Conservation (phyloP, 768 basidiomycete species). For the Symmetrospora coprosmae region DNA sequence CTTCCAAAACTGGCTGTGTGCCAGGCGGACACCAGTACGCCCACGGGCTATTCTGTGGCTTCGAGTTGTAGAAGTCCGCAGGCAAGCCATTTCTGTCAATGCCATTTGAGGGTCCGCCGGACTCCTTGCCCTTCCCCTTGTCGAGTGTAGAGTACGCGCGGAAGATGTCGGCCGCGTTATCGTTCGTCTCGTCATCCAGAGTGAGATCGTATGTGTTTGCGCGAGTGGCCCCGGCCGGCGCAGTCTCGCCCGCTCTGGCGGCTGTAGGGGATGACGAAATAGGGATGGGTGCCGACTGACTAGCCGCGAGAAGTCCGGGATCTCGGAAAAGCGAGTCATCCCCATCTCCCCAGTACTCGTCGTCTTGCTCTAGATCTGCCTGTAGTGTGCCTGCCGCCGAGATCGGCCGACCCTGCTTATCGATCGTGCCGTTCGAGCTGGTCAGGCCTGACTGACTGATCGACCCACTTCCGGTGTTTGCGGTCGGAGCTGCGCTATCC, state of each 20-base stretch:
- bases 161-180: neutral
- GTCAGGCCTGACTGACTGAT: no score
- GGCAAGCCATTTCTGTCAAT: neutral
- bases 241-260: neutral
- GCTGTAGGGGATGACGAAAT: no score
- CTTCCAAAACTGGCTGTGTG: conserved; percentile 76
- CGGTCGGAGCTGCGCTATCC: conserved; percentile 34
- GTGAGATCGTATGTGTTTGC: neutral
- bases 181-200: neutral
- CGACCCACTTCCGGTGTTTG: no score
- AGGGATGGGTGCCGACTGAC: neutral
- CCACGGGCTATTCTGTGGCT: neutral
- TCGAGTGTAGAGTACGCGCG: neutral
- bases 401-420: no score
- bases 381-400: conserved; percentile 55
- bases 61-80: conserved; percentile 6
- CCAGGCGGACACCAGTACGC: conserved; percentile 55
- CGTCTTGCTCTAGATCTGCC: conserved; percentile 45
- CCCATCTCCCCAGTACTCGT: conserved; percentile 21
- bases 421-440: no score
- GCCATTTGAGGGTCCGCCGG: neutral
- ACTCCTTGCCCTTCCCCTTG: neutral
- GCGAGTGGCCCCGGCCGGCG: neutral
- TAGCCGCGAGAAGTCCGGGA: neutral
- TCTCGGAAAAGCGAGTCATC: conserved; percentile 22